Percentiles rank a stretch among this genome's conserved stretches.
Conservation (phyloP, 345 rosid genomes). For the Draba incana region DNA sequence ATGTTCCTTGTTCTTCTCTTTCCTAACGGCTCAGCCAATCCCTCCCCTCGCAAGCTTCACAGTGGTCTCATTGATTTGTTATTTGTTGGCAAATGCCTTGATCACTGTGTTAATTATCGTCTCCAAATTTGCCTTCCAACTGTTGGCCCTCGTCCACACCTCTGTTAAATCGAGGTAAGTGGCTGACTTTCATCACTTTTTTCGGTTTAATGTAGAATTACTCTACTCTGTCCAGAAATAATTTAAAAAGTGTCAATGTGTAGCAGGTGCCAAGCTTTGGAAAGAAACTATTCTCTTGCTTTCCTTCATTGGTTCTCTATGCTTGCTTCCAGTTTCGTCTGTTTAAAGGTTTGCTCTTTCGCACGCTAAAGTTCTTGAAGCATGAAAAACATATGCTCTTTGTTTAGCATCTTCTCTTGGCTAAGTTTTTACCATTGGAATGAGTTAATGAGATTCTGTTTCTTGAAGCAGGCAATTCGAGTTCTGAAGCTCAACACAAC, state of each 20-base stretch:
- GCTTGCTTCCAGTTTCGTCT: slow-evolving; percentile 63
- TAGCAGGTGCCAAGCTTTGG: slow-evolving; percentile 70
- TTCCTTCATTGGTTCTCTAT: slow-evolving; percentile 64
- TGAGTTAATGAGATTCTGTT: slow-evolving; percentile 30
- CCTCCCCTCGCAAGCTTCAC: slow-evolving; percentile 74
- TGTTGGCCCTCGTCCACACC: slow-evolving; percentile 66
- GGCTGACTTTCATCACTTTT: slow-evolving; percentile 20
- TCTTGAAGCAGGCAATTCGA: slow-evolving; percentile 66
- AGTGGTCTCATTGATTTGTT: slow-evolving; percentile 66
- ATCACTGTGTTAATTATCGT: slow-evolving; percentile 57
- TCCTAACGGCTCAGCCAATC: slow-evolving; percentile 65
- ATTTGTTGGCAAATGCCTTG: slow-evolving; percentile 73
- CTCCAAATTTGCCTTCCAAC: slow-evolving; percentile 73
- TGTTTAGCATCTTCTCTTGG: neutral
- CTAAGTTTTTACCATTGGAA: neutral
- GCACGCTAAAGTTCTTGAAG: neutral
- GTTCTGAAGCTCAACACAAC: slow-evolving; percentile 64
- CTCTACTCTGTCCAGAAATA: slow-evolving; percentile 16
- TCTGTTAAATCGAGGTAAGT: slow-evolving; percentile 71
- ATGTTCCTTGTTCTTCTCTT: slow-evolving; percentile 57
- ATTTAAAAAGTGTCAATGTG: slow-evolving; percentile 34
- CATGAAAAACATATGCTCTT: slow-evolving; percentile 1
- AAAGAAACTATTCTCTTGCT: slow-evolving; percentile 47
- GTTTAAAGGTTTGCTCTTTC: slow-evolving; percentile 59
- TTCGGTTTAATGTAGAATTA: slow-evolving; percentile 7